Evolutionary conservation across 495 filamentous ascomycete genomes (phyloP).

Genomic region (Penicillium maclennaniae): DNA sequence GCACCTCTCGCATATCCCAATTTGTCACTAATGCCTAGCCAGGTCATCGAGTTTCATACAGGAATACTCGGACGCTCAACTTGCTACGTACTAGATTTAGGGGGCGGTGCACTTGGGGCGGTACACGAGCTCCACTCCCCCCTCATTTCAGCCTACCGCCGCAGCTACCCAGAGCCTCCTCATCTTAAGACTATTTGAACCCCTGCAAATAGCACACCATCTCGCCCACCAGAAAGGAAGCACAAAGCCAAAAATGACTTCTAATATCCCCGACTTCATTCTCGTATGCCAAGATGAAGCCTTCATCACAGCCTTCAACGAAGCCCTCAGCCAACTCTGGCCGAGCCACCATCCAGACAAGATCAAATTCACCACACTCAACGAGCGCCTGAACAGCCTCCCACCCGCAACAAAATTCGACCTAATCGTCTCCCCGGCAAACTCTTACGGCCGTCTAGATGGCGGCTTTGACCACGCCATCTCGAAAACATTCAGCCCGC

Average conservation of each 20-base stretch:
- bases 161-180: not conserved
- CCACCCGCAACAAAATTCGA: slow-evolving; percentile 31
- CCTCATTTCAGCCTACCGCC: not conserved
- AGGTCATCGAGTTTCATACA: not conserved
- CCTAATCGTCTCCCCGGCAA: slow-evolving; percentile 49
- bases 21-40: not conserved
- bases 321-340: slow-evolving; percentile 17
- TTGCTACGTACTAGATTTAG: not conserved
- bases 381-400: slow-evolving; percentile 33
- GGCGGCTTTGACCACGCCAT: slow-evolving; percentile 54
- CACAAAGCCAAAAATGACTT: slow-evolving; percentile 16
- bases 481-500: slow-evolving; percentile 43
- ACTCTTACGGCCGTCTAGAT: slow-evolving; percentile 49
- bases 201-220: not conserved
- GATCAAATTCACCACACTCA: slow-evolving; percentile 31
- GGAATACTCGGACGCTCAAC: not conserved
- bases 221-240: not conserved
- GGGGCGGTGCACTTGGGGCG: too few relatives aligned
- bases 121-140: not conserved
- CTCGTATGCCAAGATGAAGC: slow-evolving; percentile 34
- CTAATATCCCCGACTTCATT: slow-evolving; percentile 36
- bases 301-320: slow-evolving; percentile 30
- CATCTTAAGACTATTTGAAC: not conserved
- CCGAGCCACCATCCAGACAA: slow-evolving; percentile 14
- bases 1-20: not conserved